phyloP scores from a whole-genome alignment of 2,329 filamentous ascomycete genomes.

The Stachybotrys chartarum region DNA sequence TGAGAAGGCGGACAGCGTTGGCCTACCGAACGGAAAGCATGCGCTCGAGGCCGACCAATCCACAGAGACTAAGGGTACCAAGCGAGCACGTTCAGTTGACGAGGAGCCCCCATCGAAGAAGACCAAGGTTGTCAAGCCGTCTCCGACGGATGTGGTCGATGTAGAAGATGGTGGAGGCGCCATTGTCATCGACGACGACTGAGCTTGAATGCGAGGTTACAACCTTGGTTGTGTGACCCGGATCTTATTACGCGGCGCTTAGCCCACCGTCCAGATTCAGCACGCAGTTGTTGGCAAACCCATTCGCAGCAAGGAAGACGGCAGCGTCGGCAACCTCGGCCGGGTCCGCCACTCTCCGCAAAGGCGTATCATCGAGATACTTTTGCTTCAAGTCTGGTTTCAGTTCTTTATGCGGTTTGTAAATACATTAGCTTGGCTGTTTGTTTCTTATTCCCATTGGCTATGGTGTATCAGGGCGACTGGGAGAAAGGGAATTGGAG shows the following conservation, averaged over 20 bases:
- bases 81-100: slow-evolving; percentile 39
- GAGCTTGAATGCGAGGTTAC: slow-evolving; percentile 11
- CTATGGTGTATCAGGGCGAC: slow-evolving; percentile 3
- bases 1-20: slow-evolving; percentile 31
- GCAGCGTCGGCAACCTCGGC: slow-evolving; percentile 78
- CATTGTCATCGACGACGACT: slow-evolving; percentile 62
- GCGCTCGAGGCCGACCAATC: slow-evolving; percentile 24
- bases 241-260: slow-evolving; percentile 48
- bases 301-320: slow-evolving; percentile 67
- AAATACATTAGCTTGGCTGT: slow-evolving; percentile 28
- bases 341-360: slow-evolving; percentile 56
- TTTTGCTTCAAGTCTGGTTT: slow-evolving; percentile 28
- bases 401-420: slow-evolving; percentile 23
- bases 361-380: slow-evolving; percentile 50
- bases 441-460: not conserved
- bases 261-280: slow-evolving; percentile 81
- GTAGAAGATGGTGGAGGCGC: slow-evolving; percentile 51
- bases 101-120: slow-evolving; percentile 39
- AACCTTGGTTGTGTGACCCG: not conserved
- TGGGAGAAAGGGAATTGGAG: slow-evolving; percentile 7
- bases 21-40: slow-evolving; percentile 32
- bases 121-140: slow-evolving; percentile 28
- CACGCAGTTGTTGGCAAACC: slow-evolving; percentile 81
- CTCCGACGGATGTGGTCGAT: slow-evolving; percentile 34
- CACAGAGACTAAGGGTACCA: slow-evolving; percentile 28